phyloP scores from a whole-genome alignment of 495 filamentous ascomycete species.

The Daldinia caldariorum region DNA sequence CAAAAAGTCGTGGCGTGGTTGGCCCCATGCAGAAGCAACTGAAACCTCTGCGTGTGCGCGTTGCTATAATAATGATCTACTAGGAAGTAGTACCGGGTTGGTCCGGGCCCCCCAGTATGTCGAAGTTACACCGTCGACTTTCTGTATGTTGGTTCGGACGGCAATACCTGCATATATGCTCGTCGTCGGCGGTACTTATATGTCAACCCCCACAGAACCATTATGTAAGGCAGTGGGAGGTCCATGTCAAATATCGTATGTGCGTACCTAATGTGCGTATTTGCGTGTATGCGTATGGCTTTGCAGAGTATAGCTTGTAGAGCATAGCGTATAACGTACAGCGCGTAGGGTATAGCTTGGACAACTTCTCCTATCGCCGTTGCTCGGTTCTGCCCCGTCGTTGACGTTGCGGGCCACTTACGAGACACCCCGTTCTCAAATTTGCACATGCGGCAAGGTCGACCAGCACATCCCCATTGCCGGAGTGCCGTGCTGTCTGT shows the following conservation, averaged over 20 bases:
- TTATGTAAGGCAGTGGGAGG: conserved; percentile 40
- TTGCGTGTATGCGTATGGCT: neutral
- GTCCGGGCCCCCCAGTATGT: conserved; percentile 43
- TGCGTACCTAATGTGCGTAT: neutral
- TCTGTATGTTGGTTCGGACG: conserved; percentile 41
- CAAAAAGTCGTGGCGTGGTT: conserved; percentile 35
- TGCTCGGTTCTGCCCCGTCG: neutral
- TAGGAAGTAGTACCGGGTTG: conserved; percentile 47
- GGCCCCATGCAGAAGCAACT: conserved; percentile 38
- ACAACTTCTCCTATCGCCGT: conserved; percentile 2
- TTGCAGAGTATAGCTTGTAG: neutral
- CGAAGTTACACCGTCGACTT: conserved; percentile 38
- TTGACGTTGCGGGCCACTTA: conserved; percentile 24
- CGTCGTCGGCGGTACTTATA: conserved; percentile 40
- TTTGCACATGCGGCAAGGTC: neutral
- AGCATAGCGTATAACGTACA: neutral
- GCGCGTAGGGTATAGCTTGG: conserved; percentile 1
- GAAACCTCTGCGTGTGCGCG: conserved; percentile 30
- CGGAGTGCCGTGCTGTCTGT: conserved; percentile 1
- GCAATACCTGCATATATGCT: conserved; percentile 42
- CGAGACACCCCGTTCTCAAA: conserved; percentile 7
- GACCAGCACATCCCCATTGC: conserved; percentile 5
- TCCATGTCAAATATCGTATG: conserved; percentile 21
- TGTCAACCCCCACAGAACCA: conserved; percentile 43
- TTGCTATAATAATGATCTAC: conserved; percentile 45